Evolutionary conservation across 768 basidiomycete species (phyloP), one percentile per base, ranked within the genome.

Genomic region (Tephrocybe sp.): DNA sequence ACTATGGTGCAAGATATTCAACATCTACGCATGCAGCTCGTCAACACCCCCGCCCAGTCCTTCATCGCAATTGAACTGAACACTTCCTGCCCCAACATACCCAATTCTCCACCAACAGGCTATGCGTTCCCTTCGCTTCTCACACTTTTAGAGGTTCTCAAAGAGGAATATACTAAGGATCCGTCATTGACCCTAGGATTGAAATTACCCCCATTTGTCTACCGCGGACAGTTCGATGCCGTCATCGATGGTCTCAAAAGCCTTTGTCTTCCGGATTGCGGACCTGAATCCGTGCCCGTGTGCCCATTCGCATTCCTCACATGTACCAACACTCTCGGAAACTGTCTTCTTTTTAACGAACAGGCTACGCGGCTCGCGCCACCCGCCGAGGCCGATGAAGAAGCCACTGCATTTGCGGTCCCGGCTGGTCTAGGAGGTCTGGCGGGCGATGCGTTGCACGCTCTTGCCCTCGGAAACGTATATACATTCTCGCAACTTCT

Each of bases 51-150:
- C 26, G 18, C 55, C n/a, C 38, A 47, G 34, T 55, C 73, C 53
- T 59, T 72, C 54, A 70, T 93, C 52, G 91, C 79, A 12, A 68
- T 92, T 58, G 92, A 94, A 66, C 72, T 93, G 60, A 94, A 94
- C 64, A 83, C 89, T 0, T 87, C 84, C 32, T 94, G 92, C 56
- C 92, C 92, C 3, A 94, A 94, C 62, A 87, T 92, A 56, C 67
- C 65, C 9, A 69, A 73, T 21, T 61, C 76, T 3, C 77, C 87
- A 0, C 89, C 88, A 0, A 77, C 84, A 16, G 79, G 87, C 9
- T 93, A 93, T 66, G 66, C 76, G 31, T 74, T 82, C 44, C 37
- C 68, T 1, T 65, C 72, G 1, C 76, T 92, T 44, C 44, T 62
- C 0, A 76, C 82, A 1, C 67, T 89, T 47, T 72, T 93, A 6